Evolutionary conservation across 768 basidiomycete species (phyloP).

Genomic region (Hebeloma cylindrosporum): DNA sequence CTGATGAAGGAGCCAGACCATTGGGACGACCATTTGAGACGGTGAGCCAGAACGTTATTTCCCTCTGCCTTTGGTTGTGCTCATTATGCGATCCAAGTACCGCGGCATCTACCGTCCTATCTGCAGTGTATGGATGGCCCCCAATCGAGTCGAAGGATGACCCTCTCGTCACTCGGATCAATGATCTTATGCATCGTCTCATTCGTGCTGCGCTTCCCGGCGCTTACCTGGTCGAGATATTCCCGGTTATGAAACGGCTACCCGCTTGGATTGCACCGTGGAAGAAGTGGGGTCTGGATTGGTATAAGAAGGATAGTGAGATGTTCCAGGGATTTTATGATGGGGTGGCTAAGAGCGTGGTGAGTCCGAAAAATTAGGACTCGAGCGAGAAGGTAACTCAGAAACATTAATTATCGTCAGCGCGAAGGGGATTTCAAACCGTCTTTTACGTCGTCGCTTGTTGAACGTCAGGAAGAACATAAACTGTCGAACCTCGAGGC

Average conservation of each 20-base stretch:
- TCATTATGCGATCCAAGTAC: not conserved
- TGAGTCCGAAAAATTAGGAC: not conserved
- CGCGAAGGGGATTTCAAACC: not conserved
- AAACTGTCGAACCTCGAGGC: not conserved
- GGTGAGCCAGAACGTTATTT: not conserved
- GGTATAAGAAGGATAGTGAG: not conserved
- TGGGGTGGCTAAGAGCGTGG: not conserved
- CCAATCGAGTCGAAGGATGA: constrained; percentile 64
- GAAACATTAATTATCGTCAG: not conserved
- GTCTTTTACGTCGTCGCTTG: not conserved
- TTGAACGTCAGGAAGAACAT: not conserved
- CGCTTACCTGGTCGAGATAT: constrained; percentile 35
- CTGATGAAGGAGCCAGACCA: not conserved
- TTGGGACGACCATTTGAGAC: not conserved
- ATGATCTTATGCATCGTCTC: constrained; percentile 42
- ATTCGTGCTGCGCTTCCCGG: constrained; percentile 23
- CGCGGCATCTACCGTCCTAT: constrained; percentile 22
- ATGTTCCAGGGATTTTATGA: constrained; percentile 1
- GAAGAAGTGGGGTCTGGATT: constrained; percentile 1
- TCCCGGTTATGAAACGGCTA: constrained; percentile 1
- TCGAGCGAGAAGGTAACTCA: not conserved
- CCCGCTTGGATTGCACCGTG: constrained; percentile 39
- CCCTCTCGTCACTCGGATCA: constrained; percentile 51
- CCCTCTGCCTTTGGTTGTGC: not conserved
- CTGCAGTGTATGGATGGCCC: constrained; percentile 57